Evolutionary conservation across 177 flowering plant genomes (phyloP).

Genomic region (Vitis hybrid): DNA sequence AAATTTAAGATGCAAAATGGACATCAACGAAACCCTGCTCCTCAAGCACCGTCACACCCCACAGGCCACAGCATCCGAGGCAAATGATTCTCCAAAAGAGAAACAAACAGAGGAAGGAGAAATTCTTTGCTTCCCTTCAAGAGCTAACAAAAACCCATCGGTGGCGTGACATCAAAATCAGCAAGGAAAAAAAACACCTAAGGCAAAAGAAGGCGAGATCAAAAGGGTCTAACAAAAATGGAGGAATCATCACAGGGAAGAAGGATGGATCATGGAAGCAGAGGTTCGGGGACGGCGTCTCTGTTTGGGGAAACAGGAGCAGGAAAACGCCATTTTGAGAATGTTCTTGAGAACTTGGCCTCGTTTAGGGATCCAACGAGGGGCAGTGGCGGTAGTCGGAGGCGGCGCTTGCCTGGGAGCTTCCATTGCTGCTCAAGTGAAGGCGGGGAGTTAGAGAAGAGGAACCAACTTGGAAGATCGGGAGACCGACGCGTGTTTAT

Average conservation of each 20-base stretch:
- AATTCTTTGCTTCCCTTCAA: too few species aligned
- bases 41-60: too few species aligned
- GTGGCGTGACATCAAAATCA: too few species aligned
- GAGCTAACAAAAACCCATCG: too few species aligned
- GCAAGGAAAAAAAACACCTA: too few species aligned
- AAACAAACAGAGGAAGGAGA: too few species aligned
- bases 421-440: neutral
- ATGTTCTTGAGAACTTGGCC: conserved; percentile 16
- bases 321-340: conserved; percentile 2
- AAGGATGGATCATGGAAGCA: conserved; percentile 1
- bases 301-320: neutral
- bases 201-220: neutral
- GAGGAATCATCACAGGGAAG: neutral
- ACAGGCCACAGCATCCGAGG: too few species aligned
- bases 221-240: neutral
- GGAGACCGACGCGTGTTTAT: neutral
- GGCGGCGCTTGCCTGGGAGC: neutral
- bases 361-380: conserved; percentile 21
- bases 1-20: too few species aligned
- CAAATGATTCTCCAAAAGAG: too few species aligned
- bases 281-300: neutral
- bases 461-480: neutral
- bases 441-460: neutral
- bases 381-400: neutral
- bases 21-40: too few species aligned